Conservation (phyloP, 306 rosid genomes). For the Vachellia pachyceras region DNA sequence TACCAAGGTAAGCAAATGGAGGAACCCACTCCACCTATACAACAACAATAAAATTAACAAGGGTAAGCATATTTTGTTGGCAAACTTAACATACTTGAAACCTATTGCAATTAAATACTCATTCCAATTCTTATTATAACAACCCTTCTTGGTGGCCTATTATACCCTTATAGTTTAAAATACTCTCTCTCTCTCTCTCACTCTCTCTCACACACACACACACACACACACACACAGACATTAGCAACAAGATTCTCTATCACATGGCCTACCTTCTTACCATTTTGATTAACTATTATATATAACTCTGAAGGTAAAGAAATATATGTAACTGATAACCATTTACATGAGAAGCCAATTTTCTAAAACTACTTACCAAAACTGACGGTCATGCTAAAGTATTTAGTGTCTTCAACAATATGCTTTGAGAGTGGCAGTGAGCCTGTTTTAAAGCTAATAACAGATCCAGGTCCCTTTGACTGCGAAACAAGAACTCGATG, state of each 20-base stretch:
- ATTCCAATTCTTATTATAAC: too few relatives aligned
- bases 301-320: neutral
- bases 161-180: too few relatives aligned
- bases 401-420: slow-evolving; percentile 82
- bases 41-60: neutral
- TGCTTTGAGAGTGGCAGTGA: slow-evolving; percentile 86
- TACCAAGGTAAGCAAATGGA: neutral
- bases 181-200: too few relatives aligned
- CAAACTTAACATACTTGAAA: too few relatives aligned
- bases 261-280: neutral
- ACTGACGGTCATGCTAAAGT: slow-evolving; percentile 93
- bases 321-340: neutral
- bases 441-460: slow-evolving; percentile 88
- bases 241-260: neutral
- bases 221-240: neutral
- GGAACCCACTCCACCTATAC: neutral
- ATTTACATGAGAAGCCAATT: neutral
- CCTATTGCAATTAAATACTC: too few relatives aligned
- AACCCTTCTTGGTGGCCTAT: too few relatives aligned
- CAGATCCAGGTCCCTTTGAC: slow-evolving; percentile 97
- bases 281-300: neutral
- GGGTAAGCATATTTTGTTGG: too few relatives aligned
- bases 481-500: slow-evolving; percentile 40
- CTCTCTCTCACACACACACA: too few relatives aligned
- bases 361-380: slow-evolving; percentile 64